These are phyloP conservation scores for Ceratocystis harringtonii DNA, from an alignment of 2,329 filamentous ascomycete species.

Conservation along the genomic window DNA sequence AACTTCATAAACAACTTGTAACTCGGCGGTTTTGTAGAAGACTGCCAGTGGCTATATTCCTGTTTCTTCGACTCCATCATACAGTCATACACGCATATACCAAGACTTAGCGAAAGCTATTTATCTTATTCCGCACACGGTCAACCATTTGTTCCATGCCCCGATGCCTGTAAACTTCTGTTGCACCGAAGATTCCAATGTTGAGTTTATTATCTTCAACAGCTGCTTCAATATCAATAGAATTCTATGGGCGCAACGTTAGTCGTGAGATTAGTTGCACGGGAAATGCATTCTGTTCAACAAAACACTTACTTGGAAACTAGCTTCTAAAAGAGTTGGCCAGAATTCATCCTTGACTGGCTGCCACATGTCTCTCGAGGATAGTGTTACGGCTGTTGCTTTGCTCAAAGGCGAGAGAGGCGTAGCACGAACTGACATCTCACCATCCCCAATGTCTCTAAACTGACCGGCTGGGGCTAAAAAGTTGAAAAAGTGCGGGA, in stretches of 20 bases:
- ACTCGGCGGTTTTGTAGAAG: too few species aligned
- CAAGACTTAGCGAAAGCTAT: background rate
- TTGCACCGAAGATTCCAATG: conserved; percentile 11
- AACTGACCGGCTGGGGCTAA: background rate
- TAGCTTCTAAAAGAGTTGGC: background rate
- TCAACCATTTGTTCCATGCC: background rate
- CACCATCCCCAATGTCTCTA: background rate
- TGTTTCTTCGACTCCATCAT: too few species aligned
- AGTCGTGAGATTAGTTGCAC: background rate
- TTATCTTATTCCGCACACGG: conserved; percentile 5
- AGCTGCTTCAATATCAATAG: conserved; percentile 14
- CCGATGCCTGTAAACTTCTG: background rate
- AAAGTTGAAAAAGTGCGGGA: conserved; percentile 10
- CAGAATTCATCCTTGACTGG: background rate
- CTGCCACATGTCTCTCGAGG: background rate
- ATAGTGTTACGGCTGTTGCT: background rate
- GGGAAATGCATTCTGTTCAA: too few species aligned
- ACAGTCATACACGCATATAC: too few species aligned
- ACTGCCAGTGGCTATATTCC: too few species aligned
- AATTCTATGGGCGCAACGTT: background rate
- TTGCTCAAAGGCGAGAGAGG: background rate
- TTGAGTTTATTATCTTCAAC: conserved; percentile 2
- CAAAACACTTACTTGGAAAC: conserved; percentile 6
- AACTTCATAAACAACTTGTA: too few species aligned
- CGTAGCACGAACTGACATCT: background rate